These are phyloP conservation scores for Helianthus tuberosus DNA, from an alignment of 129 eudicot genomes.

Conservation along the genomic window DNA sequence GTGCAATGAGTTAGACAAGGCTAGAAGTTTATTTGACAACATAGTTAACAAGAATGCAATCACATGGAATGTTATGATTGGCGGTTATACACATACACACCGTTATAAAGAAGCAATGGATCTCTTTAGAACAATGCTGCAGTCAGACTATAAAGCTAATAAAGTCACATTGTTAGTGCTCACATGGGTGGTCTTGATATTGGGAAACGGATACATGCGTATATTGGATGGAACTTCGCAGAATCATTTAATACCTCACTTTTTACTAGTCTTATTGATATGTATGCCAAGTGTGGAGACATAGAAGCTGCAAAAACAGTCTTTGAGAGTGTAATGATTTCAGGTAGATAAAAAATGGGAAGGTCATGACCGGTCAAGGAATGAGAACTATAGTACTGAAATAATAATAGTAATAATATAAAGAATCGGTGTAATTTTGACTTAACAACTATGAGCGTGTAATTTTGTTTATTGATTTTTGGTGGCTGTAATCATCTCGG, in stretches of 20 bases:
- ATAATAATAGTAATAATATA: too few species aligned
- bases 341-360: slow-evolving; percentile 24
- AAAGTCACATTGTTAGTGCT: slow-evolving; percentile 54
- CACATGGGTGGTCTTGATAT: slow-evolving; percentile 49
- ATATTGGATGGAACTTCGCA: slow-evolving; percentile 28
- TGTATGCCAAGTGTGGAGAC: slow-evolving; percentile 68
- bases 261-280: slow-evolving; percentile 49
- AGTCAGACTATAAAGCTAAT: slow-evolving; percentile 39
- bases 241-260: slow-evolving; percentile 42
- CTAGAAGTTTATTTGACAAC: slow-evolving; percentile 56
- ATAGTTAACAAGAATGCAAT: slow-evolving; percentile 47
- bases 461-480: too few species aligned
- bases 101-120: slow-evolving; percentile 47
- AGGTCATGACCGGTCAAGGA: not conserved
- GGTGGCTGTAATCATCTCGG: too few species aligned
- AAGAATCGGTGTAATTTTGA: too few species aligned
- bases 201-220: slow-evolving; percentile 49
- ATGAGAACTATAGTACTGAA: too few species aligned
- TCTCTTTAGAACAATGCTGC: slow-evolving; percentile 47
- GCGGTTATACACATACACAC: slow-evolving; percentile 78
- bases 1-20: slow-evolving; percentile 56
- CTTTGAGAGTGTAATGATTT: slow-evolving; percentile 55
- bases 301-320: slow-evolving; percentile 38
- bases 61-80: slow-evolving; percentile 80
- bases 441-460: too few species aligned